Conservation (phyloP, 805 yeast genomes). For the Priceomyces melissophilus region DNA sequence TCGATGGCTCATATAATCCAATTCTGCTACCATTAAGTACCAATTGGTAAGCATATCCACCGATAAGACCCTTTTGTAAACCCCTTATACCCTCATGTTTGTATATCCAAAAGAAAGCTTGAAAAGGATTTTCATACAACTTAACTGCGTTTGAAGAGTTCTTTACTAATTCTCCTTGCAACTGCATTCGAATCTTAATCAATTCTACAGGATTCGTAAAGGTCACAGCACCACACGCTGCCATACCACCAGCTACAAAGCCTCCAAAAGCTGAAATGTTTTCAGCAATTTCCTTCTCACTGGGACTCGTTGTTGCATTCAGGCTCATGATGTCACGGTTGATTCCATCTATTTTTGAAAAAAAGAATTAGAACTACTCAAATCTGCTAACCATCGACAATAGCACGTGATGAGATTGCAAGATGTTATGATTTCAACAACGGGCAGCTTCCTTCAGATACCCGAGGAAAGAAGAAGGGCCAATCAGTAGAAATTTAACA, state of each 20-base stretch:
- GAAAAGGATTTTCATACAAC: constrained; percentile 77
- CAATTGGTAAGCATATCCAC: constrained; percentile 88
- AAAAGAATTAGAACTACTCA: neutral
- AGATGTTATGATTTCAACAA: too few relatives aligned
- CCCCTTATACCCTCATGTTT: constrained; percentile 85
- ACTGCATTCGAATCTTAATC: constrained; percentile 92
- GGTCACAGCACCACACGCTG: constrained; percentile 98
- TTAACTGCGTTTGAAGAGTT: constrained; percentile 45
- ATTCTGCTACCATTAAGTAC: constrained; percentile 92
- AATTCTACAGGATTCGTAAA: constrained; percentile 94
- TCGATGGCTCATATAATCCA: constrained; percentile 88
- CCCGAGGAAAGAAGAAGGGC: too few relatives aligned
- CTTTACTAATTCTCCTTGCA: constrained; percentile 84
- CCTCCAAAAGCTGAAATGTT: constrained; percentile 69
- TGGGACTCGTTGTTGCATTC: neutral
- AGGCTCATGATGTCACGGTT: constrained; percentile 1
- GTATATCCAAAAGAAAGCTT: constrained; percentile 71
- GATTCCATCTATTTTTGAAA: neutral
- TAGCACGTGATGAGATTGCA: too few relatives aligned
- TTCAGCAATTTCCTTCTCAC: constrained; percentile 35
- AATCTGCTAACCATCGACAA: too few relatives aligned
- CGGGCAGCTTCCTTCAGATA: too few relatives aligned
- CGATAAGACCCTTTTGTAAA: constrained; percentile 80
- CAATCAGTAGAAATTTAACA: too few relatives aligned
- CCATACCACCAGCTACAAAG: constrained; percentile 85